phyloP scores from a whole-genome alignment of 2,329 filamentous ascomycete genomes.

The Periconia macrospinosa region DNA sequence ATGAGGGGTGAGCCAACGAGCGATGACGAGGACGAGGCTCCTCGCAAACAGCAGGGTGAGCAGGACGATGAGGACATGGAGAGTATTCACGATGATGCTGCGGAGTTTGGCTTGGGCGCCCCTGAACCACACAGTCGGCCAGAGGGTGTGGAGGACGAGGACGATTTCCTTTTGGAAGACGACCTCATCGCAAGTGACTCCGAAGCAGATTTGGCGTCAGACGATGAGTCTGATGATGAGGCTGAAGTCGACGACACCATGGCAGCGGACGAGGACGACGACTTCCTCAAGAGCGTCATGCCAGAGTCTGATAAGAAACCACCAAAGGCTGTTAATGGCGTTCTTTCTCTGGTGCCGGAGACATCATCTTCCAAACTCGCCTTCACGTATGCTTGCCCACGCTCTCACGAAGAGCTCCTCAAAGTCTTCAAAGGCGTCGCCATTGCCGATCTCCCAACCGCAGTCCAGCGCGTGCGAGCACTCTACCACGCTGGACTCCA shows the following conservation, averaged over 20 bases:
- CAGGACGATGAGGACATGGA: constrained; percentile 42
- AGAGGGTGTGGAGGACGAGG: constrained; percentile 75
- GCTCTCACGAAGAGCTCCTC: constrained; percentile 74
- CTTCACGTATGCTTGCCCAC: constrained; percentile 84
- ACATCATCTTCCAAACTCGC: constrained; percentile 60
- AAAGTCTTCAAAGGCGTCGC: constrained; percentile 64
- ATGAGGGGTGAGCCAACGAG: constrained; percentile 85
- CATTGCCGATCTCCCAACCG: constrained; percentile 68
- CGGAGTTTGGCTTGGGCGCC: constrained; percentile 63
- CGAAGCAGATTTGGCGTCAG: constrained; percentile 42
- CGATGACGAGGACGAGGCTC: constrained; percentile 64
- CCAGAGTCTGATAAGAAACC: constrained; percentile 25
- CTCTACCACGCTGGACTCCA: constrained; percentile 89
- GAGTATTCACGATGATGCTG: constrained; percentile 57
- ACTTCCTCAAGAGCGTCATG: constrained; percentile 51
- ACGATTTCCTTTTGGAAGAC: constrained; percentile 89
- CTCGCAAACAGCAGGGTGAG: constrained; percentile 35
- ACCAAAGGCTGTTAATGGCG: constrained; percentile 43
- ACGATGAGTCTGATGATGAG: constrained; percentile 29
- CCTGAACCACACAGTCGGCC: constrained; percentile 52
- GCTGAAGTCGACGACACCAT: constrained; percentile 40
- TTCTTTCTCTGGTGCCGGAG: constrained; percentile 45
- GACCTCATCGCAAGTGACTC: constrained; percentile 84
- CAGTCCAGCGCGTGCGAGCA: constrained; percentile 86
- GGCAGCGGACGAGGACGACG: constrained; percentile 51